phyloP scores from a whole-genome alignment of 345 rosid species.

The Psidium friedrichsthalianum region DNA sequence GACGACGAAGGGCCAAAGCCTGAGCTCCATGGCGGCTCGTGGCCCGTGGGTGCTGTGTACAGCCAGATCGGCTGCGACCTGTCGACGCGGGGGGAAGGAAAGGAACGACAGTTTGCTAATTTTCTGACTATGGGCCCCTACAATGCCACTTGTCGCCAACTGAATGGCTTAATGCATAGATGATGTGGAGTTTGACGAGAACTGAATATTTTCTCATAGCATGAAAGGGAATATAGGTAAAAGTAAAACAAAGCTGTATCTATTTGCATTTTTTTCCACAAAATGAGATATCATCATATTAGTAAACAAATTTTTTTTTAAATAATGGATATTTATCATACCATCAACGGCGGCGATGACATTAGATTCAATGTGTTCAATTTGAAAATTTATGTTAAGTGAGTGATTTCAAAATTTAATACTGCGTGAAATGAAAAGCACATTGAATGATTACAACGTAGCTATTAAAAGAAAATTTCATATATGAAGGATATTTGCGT shows the following conservation, averaged over 20 bases:
- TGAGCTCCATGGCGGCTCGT: too few species aligned
- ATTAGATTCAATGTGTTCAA: not conserved
- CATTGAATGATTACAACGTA: not conserved
- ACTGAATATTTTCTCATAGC: too few species aligned
- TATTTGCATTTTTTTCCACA: not conserved
- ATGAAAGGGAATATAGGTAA: too few species aligned
- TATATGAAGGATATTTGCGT: not conserved
- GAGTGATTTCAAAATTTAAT: not conserved
- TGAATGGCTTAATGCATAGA: too few species aligned
- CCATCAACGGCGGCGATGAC: fast-evolving
- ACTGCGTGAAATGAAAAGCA: fast-evolving
- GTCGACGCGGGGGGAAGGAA: too few species aligned
- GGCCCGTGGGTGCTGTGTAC: too few species aligned
- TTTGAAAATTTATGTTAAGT: not conserved
- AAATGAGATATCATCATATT: not conserved
- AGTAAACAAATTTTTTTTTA: not conserved
- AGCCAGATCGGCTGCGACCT: too few species aligned
- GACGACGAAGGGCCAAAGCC: too few species aligned
- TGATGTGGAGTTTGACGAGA: too few species aligned
- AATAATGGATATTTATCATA: fast-evolving
- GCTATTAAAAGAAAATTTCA: not conserved
- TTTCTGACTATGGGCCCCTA: too few species aligned
- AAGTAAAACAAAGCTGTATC: not conserved
- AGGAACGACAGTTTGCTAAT: too few species aligned
- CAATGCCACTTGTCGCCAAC: too few species aligned